phyloP scores from a whole-genome alignment of 1,139 yeast species.

The Yamadazyma diddensiae region DNA sequence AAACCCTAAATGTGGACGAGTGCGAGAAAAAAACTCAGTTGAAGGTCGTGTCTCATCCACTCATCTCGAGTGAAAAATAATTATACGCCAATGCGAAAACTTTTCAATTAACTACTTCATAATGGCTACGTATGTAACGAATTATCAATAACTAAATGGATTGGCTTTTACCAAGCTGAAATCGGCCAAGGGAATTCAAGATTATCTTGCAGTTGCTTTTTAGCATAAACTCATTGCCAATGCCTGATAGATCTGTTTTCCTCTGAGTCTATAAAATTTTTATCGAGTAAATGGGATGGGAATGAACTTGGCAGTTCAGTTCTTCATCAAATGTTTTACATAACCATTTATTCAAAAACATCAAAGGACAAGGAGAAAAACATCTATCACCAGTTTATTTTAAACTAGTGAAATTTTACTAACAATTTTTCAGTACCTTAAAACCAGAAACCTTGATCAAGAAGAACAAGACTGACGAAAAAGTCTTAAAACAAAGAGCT shows the following conservation, averaged over 20 bases:
- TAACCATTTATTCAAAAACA: not conserved
- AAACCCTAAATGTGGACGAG: too few relatives aligned
- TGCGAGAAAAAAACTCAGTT: too few relatives aligned
- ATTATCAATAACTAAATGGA: too few relatives aligned
- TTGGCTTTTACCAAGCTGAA: not conserved
- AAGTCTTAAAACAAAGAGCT: constrained; percentile 82
- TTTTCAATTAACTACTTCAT: constrained; percentile 6
- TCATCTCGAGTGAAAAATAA: too few relatives aligned
- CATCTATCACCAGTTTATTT: not conserved
- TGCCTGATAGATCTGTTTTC: constrained; percentile 51
- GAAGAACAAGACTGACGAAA: constrained; percentile 89
- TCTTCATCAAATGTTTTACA: constrained; percentile 15
- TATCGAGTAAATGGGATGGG: constrained; percentile 26
- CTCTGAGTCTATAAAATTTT: constrained; percentile 33
- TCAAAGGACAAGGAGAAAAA: not conserved
- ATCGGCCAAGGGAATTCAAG: constrained; percentile 42
- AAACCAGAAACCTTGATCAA: constrained; percentile 95
- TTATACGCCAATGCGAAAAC: constrained; percentile 6
- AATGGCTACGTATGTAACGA: constrained; percentile 21
- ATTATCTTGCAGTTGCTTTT: constrained; percentile 41
- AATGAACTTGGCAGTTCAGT: constrained; percentile 50
- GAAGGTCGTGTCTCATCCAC: too few relatives aligned
- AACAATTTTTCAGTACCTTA: constrained; percentile 33
- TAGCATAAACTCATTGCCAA: constrained; percentile 34
- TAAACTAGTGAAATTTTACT: constrained; percentile 27